Percentiles rank a stretch among this genome's conserved stretches.
Conservation (phyloP, 2,329 filamentous ascomycete species). For the Trichoderma oligosporum region DNA sequence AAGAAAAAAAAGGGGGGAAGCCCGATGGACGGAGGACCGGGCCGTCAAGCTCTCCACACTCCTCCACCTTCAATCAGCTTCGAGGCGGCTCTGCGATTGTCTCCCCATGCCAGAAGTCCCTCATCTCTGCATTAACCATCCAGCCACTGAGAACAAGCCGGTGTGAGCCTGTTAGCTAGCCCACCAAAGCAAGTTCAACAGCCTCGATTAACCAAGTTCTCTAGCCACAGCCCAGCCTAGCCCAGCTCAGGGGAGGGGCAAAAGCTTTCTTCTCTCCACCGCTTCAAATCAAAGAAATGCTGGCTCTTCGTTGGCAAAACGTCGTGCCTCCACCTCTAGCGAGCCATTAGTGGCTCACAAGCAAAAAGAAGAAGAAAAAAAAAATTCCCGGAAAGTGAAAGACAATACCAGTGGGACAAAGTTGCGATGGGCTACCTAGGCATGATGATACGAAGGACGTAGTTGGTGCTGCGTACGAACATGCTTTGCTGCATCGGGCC, state of each 20-base stretch:
- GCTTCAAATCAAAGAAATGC: slow-evolving; percentile 14
- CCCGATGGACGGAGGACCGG: slow-evolving; percentile 14
- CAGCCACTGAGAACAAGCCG: background rate
- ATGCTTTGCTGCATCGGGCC: slow-evolving; percentile 19
- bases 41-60: slow-evolving; percentile 12
- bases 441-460: too few relatives aligned
- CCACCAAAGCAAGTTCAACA: background rate
- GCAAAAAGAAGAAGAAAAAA: background rate
- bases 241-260: background rate
- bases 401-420: background rate
- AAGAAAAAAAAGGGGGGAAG: background rate
- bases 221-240: background rate
- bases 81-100: slow-evolving; percentile 15
- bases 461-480: slow-evolving; percentile 9
- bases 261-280: background rate
- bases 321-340: slow-evolving; percentile 14
- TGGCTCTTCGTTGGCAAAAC: slow-evolving; percentile 9
- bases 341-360: background rate
- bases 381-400: too few relatives aligned
- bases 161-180: background rate
- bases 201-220: background rate
- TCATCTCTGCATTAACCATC: background rate
- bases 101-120: background rate
- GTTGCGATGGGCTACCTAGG: too few relatives aligned
- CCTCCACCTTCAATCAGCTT: background rate